Evolutionary conservation across 352 stramenopile genomes (phyloP), one percentile per base, ranked within the genome.

Genomic region (Peronospora belbahrii): DNA sequence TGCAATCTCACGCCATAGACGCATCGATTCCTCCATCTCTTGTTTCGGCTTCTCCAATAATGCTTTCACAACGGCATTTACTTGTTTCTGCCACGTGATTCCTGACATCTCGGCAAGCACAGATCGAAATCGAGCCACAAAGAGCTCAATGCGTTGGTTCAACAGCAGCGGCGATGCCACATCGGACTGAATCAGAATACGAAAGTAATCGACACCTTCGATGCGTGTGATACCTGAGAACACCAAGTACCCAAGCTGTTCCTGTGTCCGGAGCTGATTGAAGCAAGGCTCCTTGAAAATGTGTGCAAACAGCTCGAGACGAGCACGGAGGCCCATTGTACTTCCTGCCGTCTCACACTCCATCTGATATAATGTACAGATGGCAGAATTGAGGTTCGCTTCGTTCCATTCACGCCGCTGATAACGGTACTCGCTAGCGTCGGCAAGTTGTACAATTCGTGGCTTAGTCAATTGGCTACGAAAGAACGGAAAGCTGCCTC

Each of bases 211-310:
- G 20, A 88, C 58, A 28, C 73, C 72, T 32, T 82, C 59, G 0
- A 62, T 59, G 14, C 60, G 50, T 42, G 71, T 58, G 6, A 69
- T 52, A 8, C 65, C 72, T 0, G 62, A 85, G 38, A 85, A 91
- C 7, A 95, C 84, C 15, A 95, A 74, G 41, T 96, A 97, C 3
- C 88, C 88, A 2, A 97, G 71, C 55, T 96, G 87, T 57, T 97
- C 85, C 54, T 93, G 74, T 6, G 88, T 96, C n/a, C 88, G 82
- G n/a, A 97, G 68, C 42, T 95, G 77, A 59, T 95, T 87, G 62
- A 96, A 97, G 48, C 75, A 90, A 8, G 84, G 85, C 52, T 96
- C 87, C 53, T 93, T 88, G 11, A 88, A 67, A 9, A 96, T 63
- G 42, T 95, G 84, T n/a, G 77, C 74, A 40, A 96, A 74, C 8